phyloP scores from a whole-genome alignment of 2,329 filamentous ascomycete genomes.

The Paracamarosporium sp. region DNA sequence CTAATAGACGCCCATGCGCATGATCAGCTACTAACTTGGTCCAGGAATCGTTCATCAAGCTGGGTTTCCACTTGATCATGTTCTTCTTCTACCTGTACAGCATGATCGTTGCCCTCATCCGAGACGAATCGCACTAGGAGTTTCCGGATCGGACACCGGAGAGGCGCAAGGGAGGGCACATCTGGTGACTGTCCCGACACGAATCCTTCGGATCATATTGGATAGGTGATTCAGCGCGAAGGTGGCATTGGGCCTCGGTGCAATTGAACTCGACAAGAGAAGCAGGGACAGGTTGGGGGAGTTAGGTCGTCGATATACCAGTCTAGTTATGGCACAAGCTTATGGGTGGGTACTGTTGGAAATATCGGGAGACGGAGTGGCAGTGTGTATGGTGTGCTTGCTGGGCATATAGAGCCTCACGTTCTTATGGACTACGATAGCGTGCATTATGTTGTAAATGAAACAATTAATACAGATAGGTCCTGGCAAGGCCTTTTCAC shows the following conservation, averaged over 20 bases:
- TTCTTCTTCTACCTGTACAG: constrained; percentile 99
- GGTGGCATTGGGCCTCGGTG: not conserved
- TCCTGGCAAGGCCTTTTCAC: not conserved
- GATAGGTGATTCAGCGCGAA: not conserved
- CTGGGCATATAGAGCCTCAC: constrained; percentile 24
- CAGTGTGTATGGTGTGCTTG: not conserved
- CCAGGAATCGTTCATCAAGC: constrained; percentile 98
- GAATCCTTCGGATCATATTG: not conserved
- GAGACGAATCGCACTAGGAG: constrained; percentile 81
- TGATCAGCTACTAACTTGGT: constrained; percentile 16
- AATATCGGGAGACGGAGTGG: not conserved
- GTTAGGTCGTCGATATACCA: constrained; percentile 12
- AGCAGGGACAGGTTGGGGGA: constrained; percentile 7
- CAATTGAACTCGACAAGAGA: not conserved
- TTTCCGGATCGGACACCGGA: constrained; percentile 46
- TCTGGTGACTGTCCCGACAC: not conserved
- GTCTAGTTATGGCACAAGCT: constrained; percentile 4
- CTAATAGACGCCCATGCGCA: not conserved
- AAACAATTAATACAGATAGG: constrained; percentile 10
- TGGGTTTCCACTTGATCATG: constrained; percentile 98
- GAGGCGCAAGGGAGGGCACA: constrained; percentile 19
- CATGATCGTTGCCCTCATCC: constrained; percentile 97
- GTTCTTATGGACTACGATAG: constrained; percentile 42
- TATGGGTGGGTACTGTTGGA: constrained; percentile 3
- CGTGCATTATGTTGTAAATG: constrained; percentile 38